Evolutionary conservation across 805 yeast genomes (phyloP).

Genomic region (Saccharomycopsis amapae): DNA sequence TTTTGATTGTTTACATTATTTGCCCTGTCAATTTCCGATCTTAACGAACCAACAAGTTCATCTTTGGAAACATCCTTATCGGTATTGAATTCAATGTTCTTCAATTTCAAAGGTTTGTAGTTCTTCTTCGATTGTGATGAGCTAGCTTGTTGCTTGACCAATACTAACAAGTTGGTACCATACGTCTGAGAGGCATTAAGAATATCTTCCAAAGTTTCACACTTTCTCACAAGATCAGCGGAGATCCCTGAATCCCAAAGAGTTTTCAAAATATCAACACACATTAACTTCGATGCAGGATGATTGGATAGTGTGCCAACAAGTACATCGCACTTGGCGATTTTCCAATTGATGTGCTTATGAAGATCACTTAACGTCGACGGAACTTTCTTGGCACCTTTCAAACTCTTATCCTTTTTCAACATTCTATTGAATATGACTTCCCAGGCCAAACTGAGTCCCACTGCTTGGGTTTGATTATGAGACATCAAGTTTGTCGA

Average conservation of each 20-base stretch:
- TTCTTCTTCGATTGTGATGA: slow-evolving; percentile 35
- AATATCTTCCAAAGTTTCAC: slow-evolving; percentile 62
- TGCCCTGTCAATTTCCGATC: background rate
- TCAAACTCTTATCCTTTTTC: slow-evolving; percentile 33
- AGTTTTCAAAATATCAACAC: slow-evolving; percentile 52
- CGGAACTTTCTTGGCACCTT: slow-evolving; percentile 29
- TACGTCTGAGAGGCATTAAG: slow-evolving; percentile 67
- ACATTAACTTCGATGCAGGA: slow-evolving; percentile 37
- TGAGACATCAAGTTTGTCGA: slow-evolving; percentile 23
- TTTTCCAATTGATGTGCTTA: background rate
- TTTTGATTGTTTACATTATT: background rate
- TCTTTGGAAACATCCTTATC: slow-evolving; percentile 71
- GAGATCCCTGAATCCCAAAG: slow-evolving; percentile 77
- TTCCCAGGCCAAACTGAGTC: slow-evolving; percentile 78
- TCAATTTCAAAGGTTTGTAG: slow-evolving; percentile 71
- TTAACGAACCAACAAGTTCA: slow-evolving; percentile 37
- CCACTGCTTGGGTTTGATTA: slow-evolving; percentile 58
- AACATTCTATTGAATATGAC: slow-evolving; percentile 47
- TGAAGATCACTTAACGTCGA: slow-evolving; percentile 25
- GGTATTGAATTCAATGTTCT: slow-evolving; percentile 47
- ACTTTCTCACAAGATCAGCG: slow-evolving; percentile 56
- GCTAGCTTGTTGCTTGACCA: slow-evolving; percentile 59
- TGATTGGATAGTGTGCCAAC: slow-evolving; percentile 61
- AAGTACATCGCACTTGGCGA: slow-evolving; percentile 60
- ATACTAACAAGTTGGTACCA: slow-evolving; percentile 51